Evolutionary conservation across 2,329 filamentous ascomycete genomes (phyloP), one percentile per base, ranked within the genome.

Genomic region (Neofusicoccum parvum): DNA sequence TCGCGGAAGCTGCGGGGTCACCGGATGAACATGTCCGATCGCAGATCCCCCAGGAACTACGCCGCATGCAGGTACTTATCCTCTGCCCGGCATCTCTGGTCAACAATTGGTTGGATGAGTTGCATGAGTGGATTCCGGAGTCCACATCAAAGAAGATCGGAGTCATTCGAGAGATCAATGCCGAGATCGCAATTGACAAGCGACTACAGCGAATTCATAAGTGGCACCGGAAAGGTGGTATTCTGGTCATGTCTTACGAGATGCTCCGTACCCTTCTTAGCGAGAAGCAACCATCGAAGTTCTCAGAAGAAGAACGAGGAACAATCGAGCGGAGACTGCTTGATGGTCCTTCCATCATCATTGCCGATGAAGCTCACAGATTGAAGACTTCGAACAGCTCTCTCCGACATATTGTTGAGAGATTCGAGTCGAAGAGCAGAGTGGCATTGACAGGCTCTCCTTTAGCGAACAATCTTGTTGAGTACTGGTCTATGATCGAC

Each of bases 381-480:
- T 79, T 97, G 73, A 96, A 95, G 76, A 93, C 92, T 68, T 76
- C 80, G 0, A 74, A 73, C 0, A 81, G 88, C 0, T 77, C 81
- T 20, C 79, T 89, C 39, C 81, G 87, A 49, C 69, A 76, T 43
- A 82, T 85, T 5, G 86, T 88, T 20, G 79, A 80, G 1, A 75
- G 80, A 11, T 90, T 97, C 73, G 82, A 75, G 67, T 91, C 92
- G 0, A 86, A 81, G 63, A 89, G 85, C 67, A 88, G 93, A 11
- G 91, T 97, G 69, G 94, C 92, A 5, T 81, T 97, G 67, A 96
- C 93, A 0, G 94, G 93, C 0, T 94, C 93, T 0, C 94, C 94
- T 0, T 81, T 97, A 60, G 88, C 91, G 4, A 97, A 97, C 73
- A 91, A 92, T 60, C 87, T 97, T 0, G 81, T 85, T 34, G 94